These are phyloP conservation scores for Passalora sequoiae DNA, from an alignment of 2,329 filamentous ascomycete genomes.

Conservation along the genomic window DNA sequence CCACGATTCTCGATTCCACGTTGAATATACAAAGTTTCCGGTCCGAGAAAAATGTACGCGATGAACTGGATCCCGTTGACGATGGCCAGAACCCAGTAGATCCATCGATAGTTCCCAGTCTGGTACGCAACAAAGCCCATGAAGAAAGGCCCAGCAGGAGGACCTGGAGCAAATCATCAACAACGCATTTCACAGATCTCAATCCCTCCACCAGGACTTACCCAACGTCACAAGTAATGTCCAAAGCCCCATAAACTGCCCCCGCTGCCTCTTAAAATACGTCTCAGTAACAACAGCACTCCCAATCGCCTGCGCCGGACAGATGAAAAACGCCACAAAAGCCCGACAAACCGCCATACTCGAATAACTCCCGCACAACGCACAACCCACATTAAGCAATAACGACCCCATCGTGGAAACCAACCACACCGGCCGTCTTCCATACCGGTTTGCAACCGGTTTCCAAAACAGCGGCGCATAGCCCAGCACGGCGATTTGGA, in stretches of 20 bases:
- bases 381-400: conserved; percentile 52
- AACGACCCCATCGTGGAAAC: conserved; percentile 46
- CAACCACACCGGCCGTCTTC: conserved; percentile 52
- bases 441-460: conserved; percentile 51
- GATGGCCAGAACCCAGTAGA: conserved; percentile 55
- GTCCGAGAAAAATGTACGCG: conserved; percentile 51
- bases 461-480: conserved; percentile 54
- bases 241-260: conserved; percentile 55
- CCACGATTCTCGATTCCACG: conserved; percentile 33
- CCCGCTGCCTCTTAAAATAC: conserved; percentile 53
- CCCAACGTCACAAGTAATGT: conserved; percentile 49
- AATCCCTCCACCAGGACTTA: neutral
- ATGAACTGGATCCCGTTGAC: conserved; percentile 54
- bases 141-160: conserved; percentile 40
- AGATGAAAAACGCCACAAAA: conserved; percentile 54
- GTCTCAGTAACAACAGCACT: conserved; percentile 55
- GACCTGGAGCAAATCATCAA: conserved; percentile 15
- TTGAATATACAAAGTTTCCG: conserved; percentile 53
- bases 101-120: conserved; percentile 52
- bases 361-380: conserved; percentile 45
- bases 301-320: conserved; percentile 51
- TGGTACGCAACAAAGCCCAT: conserved; percentile 47
- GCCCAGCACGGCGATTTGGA: conserved; percentile 53
- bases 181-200: neutral
- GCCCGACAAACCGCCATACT: conserved; percentile 50